Conservation (phyloP, 176 grass and related monocot species). For the Lolium perenne region DNA sequence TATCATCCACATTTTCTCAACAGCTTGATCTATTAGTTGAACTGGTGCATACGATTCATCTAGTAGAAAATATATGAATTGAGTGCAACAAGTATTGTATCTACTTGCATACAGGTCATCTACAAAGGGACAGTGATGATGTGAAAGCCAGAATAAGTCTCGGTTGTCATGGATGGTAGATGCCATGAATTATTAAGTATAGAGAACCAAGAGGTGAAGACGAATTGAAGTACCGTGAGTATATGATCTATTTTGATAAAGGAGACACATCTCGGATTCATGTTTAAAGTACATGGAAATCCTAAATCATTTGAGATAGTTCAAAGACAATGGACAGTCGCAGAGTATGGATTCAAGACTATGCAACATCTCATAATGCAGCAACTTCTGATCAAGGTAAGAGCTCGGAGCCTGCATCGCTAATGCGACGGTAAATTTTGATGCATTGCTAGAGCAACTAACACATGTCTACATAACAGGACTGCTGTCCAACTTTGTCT, state of each 20-base stretch:
- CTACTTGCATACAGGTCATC: neutral
- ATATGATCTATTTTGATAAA: slow-evolving; percentile 3
- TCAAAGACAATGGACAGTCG: neutral
- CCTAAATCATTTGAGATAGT: neutral
- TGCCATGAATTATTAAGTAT: neutral
- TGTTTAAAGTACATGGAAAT: neutral
- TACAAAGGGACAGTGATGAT: neutral
- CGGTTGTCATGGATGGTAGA: neutral
- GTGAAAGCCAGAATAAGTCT: neutral
- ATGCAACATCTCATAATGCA: neutral
- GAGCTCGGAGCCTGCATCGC: neutral
- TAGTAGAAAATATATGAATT: too few species aligned
- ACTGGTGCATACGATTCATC: neutral
- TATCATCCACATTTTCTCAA: neutral
- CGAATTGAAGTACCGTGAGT: neutral
- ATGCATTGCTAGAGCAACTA: neutral
- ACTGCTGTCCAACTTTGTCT: slow-evolving; percentile 18
- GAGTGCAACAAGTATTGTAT: neutral
- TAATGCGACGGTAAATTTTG: neutral
- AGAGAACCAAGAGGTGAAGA: neutral
- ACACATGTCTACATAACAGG: slow-evolving; percentile 28
- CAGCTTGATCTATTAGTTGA: neutral
- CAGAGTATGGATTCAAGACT: neutral
- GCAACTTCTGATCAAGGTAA: neutral
- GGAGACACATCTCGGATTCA: neutral